phyloP scores from a whole-genome alignment of 768 basidiomycete species.

The Lanmaoa pseudosensibilis region DNA sequence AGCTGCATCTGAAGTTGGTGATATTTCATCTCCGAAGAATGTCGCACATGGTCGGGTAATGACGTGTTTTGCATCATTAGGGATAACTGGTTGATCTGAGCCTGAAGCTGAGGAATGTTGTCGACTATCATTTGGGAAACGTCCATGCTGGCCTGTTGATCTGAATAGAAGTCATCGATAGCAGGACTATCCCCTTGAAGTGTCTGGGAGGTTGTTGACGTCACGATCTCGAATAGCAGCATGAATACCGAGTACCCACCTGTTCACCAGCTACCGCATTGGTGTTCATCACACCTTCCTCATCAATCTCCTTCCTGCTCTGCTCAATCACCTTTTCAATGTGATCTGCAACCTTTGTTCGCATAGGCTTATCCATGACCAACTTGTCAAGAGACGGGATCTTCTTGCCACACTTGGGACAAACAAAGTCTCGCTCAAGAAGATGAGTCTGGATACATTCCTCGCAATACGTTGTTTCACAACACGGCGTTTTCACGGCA shows the following conservation, averaged over 20 bases:
- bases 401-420: slow-evolving; percentile 87
- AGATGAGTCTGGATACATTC: slow-evolving; percentile 96
- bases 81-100: slow-evolving; percentile 78
- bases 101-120: slow-evolving; percentile 79
- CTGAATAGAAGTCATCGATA: slow-evolving; percentile 69
- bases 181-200: slow-evolving; percentile 29
- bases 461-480: slow-evolving; percentile 88
- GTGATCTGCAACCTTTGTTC: slow-evolving; percentile 77
- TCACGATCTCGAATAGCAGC: not conserved
- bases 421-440: slow-evolving; percentile 92
- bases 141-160: slow-evolving; percentile 72
- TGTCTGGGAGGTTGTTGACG: slow-evolving; percentile 16
- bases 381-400: slow-evolving; percentile 89
- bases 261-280: slow-evolving; percentile 32
- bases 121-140: slow-evolving; percentile 71
- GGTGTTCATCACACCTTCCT: slow-evolving; percentile 39
- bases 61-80: slow-evolving; percentile 78
- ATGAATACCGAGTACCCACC: slow-evolving; percentile 37
- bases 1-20: slow-evolving; percentile 79
- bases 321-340: slow-evolving; percentile 81
- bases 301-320: slow-evolving; percentile 59
- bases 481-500: slow-evolving; percentile 95
- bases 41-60: slow-evolving; percentile 69
- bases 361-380: slow-evolving; percentile 72
- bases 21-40: slow-evolving; percentile 80